These are phyloP conservation scores for Boletellus emodensis DNA, from an alignment of 768 basidiomycete genomes.

Conservation along the genomic window DNA sequence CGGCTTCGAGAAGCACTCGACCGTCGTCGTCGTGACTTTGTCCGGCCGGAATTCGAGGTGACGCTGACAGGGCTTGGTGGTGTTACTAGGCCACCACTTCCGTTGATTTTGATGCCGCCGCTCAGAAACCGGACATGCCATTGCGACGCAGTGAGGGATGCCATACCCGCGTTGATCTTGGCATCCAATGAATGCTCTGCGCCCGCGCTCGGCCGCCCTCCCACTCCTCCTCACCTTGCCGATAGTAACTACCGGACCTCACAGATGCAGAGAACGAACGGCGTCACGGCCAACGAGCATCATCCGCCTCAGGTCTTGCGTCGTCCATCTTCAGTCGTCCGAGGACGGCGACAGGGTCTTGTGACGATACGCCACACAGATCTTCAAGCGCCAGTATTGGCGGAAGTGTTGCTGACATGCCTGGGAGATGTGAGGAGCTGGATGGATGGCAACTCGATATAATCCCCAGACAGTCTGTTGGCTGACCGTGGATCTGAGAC, in stretches of 20 bases:
- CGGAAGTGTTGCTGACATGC: slow-evolving; percentile 43
- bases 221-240: slow-evolving; percentile 73
- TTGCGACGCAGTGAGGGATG: slow-evolving; percentile 29
- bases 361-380: slow-evolving; percentile 44
- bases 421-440: slow-evolving; percentile 31
- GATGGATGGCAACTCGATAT: slow-evolving; percentile 40
- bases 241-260: slow-evolving; percentile 18
- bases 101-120: slow-evolving; percentile 28
- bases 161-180: slow-evolving; percentile 35
- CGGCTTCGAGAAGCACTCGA: slow-evolving; percentile 40
- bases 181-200: slow-evolving; percentile 51
- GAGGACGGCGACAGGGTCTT: slow-evolving; percentile 64
- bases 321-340: slow-evolving; percentile 59
- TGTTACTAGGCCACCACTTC: slow-evolving; percentile 56
- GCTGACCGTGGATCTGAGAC: slow-evolving; percentile 22
- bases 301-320: slow-evolving; percentile 19
- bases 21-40: slow-evolving; percentile 40
- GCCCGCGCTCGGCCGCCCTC: slow-evolving; percentile 51
- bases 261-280: slow-evolving; percentile 43
- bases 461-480: slow-evolving; percentile 31
- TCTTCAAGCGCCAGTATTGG: slow-evolving; percentile 70
- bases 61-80: slow-evolving; percentile 75
- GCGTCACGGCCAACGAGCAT: slow-evolving; percentile 36
- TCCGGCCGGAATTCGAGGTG: slow-evolving; percentile 53
- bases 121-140: slow-evolving; percentile 38